phyloP scores from a whole-genome alignment of 1,284 basidiomycete species.

The Chalciporus sp. region DNA sequence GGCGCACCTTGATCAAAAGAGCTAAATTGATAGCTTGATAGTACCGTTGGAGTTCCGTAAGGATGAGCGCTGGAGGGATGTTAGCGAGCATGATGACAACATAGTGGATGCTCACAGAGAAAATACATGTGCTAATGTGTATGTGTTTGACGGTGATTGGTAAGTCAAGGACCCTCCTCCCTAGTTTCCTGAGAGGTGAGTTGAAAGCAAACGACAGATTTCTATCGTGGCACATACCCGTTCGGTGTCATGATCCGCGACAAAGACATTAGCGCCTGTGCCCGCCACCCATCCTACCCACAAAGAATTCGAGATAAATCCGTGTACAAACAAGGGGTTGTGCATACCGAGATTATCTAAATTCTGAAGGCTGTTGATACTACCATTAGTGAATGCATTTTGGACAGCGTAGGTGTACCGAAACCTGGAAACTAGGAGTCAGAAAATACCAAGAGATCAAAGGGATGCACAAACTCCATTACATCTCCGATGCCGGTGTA shows the following conservation, averaged over 20 bases:
- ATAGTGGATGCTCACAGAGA: slow-evolving; percentile 42
- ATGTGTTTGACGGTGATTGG: slow-evolving; percentile 66
- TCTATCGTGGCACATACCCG: slow-evolving; percentile 41
- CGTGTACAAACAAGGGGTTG: background rate
- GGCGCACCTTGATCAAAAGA: slow-evolving; percentile 57
- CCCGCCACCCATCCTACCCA: slow-evolving; percentile 58
- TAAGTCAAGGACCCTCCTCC: slow-evolving; percentile 55
- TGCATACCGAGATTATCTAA: slow-evolving; percentile 40
- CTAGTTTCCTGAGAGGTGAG: slow-evolving; percentile 50
- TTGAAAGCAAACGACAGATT: background rate
- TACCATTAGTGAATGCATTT: slow-evolving; percentile 50
- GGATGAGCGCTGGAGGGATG: slow-evolving; percentile 50
- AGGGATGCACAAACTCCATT: slow-evolving; percentile 49
- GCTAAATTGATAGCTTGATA: slow-evolving; percentile 62
- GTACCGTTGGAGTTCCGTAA: slow-evolving; percentile 65
- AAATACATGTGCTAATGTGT: slow-evolving; percentile 61
- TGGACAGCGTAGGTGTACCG: slow-evolving; percentile 54
- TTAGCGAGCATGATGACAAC: background rate
- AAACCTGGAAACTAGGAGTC: slow-evolving; percentile 46
- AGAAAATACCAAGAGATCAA: background rate
- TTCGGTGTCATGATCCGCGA: slow-evolving; percentile 72
- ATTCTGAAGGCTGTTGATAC: slow-evolving; percentile 55
- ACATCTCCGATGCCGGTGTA: slow-evolving; percentile 63
- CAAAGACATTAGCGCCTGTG: slow-evolving; percentile 62
- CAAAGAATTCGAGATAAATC: background rate